Evolutionary conservation across 768 basidiomycete species (phyloP).

Genomic region (Ephemerocybe angulata): DNA sequence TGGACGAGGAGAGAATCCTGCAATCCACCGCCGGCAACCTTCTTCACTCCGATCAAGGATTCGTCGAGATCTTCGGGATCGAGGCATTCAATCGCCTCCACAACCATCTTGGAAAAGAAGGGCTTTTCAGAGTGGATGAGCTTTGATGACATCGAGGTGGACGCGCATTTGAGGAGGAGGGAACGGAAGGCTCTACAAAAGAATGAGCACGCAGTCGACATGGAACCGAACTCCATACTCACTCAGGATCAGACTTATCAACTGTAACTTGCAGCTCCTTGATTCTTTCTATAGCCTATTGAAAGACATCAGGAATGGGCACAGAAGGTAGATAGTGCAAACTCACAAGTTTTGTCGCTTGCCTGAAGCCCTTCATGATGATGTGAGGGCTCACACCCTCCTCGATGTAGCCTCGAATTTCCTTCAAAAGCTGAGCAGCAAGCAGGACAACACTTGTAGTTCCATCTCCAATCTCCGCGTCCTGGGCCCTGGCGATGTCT

Average conservation of each 20-base stretch:
- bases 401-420: conserved; percentile 87
- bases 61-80: conserved; percentile 95
- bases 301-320: conserved; percentile 11
- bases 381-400: conserved; percentile 97
- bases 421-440: conserved; percentile 92
- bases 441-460: conserved; percentile 95
- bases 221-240: conserved; percentile 45
- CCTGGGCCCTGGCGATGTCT: conserved; percentile 96
- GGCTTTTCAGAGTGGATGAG: conserved; percentile 98
- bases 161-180: conserved; percentile 91
- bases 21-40: conserved; percentile 96
- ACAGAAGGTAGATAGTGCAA: conserved; percentile 9
- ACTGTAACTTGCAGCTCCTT: conserved; percentile 87
- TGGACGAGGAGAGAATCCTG: conserved; percentile 88
- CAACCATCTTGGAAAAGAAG: conserved; percentile 98
- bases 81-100: conserved; percentile 89
- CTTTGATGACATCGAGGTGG: conserved; percentile 99
- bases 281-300: conserved; percentile 79
- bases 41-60: conserved; percentile 94
- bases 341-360: conserved; percentile 80
- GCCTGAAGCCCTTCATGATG: conserved; percentile 94
- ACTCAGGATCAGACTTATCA: conserved; percentile 85
- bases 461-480: conserved; percentile 97
- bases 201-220: conserved; percentile 16
- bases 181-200: conserved; percentile 79